Conservation (phyloP, 1,284 basidiomycete genomes). For the Ceratobasidium theobromae region DNA sequence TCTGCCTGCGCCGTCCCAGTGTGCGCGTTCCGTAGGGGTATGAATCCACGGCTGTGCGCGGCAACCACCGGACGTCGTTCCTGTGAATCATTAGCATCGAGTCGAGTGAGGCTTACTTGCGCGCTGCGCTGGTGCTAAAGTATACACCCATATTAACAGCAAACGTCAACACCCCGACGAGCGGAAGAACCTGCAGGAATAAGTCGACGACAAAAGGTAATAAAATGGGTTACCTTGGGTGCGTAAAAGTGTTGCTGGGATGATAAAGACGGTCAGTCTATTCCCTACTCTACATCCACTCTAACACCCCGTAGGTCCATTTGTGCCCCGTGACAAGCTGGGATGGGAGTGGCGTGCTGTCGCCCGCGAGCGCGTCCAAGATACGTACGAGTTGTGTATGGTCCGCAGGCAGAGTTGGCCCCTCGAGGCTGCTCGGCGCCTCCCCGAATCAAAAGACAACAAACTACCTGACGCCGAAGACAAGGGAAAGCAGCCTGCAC, state of each 20-base stretch:
- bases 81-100: background rate
- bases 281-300: conserved; percentile 32
- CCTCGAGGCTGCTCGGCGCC: conserved; percentile 42
- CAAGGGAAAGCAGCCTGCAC: conserved; percentile 41
- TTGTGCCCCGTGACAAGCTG: conserved; percentile 40
- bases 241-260: no score
- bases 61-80: conserved; percentile 22
- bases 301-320: conserved; percentile 39
- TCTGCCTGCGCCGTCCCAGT: conserved; percentile 20
- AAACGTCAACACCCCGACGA: conserved; percentile 7
- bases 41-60: conserved; percentile 24
- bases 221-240: no score
- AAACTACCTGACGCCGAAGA: conserved; percentile 44
- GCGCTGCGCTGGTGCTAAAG: conserved; percentile 18
- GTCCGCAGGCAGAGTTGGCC: conserved; percentile 2
- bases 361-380: conserved; percentile 68
- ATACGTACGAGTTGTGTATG: conserved; percentile 74
- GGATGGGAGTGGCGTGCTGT: conserved; percentile 76
- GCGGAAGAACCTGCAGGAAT: conserved; percentile 20
- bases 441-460: conserved; percentile 43
- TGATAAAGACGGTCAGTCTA: conserved; percentile 27
- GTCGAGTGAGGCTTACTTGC: background rate
- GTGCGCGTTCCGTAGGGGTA: conserved; percentile 18
- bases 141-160: conserved; percentile 22
- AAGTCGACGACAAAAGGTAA: no score